Base-by-base conservation (phyloP, 2,329 filamentous ascomycete genomes). In the Amesomyces nigricolor region DNA sequence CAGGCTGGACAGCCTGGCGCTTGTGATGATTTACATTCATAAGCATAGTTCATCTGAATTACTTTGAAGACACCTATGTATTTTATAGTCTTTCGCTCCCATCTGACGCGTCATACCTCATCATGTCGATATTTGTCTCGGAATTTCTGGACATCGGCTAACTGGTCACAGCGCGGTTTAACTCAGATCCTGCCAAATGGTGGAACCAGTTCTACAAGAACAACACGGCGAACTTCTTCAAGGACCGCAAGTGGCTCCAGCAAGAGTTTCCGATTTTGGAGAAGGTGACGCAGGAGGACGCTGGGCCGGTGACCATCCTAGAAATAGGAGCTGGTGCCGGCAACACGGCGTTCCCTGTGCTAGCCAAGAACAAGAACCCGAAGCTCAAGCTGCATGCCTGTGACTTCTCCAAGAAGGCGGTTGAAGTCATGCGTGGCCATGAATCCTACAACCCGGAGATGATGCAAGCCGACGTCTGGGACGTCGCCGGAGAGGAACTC, bases 151-250 rank as follows among this genome's bases (percentile, higher is more conserved):
- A 48, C 39, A 60, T 51, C 38, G 59, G 68, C 77, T 80, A 71
- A 81, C 59, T 37, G 26, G 72, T 43, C 61, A 65, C 66, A 88
- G 84, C 76, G 65, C 88, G 90, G 63, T 96, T 96, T 77, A 97
- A 96, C 70, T 77, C 79, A 45, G 83, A 95, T 62, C 94, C 94
- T 0, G 91, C 89, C 59, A 95, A 91, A 71, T 97, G 91, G 89
- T 99, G 94, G 94, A 94, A 99, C 67, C 75, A 88, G 53, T 99
- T 99, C 74, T 99, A 99, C 78, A 91, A 94, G 73, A 96, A 97
- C 75, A 97, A 99, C 73, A 89, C 88, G 17, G 82, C 86, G 65
- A 97, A 97, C 68, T 99, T 99, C 74, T 99, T 99, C 83, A 99
- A 99, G 74, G 88, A 99, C 69, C 83, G 94, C 61, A 97, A 97